Evolutionary conservation across 164 flowering plant species (phyloP), one percentile per base, ranked within the genome.

Genomic region (Platanus orientalis): DNA sequence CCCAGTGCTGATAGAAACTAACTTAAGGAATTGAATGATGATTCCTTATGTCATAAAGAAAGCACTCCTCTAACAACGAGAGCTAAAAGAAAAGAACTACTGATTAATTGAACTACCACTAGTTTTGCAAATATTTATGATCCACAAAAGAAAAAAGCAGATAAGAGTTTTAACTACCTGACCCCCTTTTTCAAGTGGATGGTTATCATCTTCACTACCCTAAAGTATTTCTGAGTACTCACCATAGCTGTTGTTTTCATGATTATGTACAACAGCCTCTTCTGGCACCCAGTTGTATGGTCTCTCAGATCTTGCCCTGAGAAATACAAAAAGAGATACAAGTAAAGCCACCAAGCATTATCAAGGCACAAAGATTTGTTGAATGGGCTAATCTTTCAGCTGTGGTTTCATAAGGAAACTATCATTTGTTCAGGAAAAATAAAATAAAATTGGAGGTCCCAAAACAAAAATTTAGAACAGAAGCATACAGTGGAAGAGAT

Each of bases 211-310:
- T 62, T 79, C 87, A 65, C 58, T 69, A 54, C 40, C 67, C 59
- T 75, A 72, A 72, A 49, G 47, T 58, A 63, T 69, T 64, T 78
- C 81, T 61, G 74, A 65, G 70, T 51, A 72, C 13, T 67, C 75
- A 14, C 67, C 77, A 71, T 45, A 29, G 20, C 24, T 57, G 60
- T 54, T 24, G 26, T 58, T 63, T 11, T 64, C 72, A 47, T 76
- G 32, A 56, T 73, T 67, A 42, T 26, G n/a, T 61, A 65, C 57
- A 59, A 65, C 29, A 59, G 59, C 57, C 75, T 92, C 96, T 29
- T 70, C 81, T 21, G 96, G 98, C 45, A 90, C 96, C 97, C 98
- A 90, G 6, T 93, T 96, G 62, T 74, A 85, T 24, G 97, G 97
- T 70, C 97, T 87, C 65, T 87, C 87, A 58, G 63, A 39, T 77